These are phyloP conservation scores for Sporothrix inflata DNA, from an alignment of 2,329 filamentous ascomycete genomes.

Conservation along the genomic window DNA sequence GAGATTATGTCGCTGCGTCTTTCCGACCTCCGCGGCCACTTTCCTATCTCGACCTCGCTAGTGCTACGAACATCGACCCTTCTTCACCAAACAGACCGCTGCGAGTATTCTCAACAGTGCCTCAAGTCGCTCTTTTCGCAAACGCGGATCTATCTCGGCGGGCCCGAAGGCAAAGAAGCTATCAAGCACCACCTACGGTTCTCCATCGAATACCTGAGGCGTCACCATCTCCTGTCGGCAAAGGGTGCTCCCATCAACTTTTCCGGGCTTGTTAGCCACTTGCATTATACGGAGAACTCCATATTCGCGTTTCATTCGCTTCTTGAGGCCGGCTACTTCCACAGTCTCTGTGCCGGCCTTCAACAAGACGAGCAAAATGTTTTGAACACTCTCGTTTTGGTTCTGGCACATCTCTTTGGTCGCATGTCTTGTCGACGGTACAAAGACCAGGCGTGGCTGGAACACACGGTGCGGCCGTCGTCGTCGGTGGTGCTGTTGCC, in stretches of 20 bases:
- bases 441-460: constrained; percentile 50
- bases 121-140: constrained; percentile 71
- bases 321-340: constrained; percentile 71
- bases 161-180: constrained; percentile 67
- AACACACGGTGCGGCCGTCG: constrained; percentile 57
- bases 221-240: constrained; percentile 66
- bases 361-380: constrained; percentile 48
- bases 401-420: constrained; percentile 72
- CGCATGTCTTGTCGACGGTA: constrained; percentile 55
- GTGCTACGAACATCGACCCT: constrained; percentile 70
- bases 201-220: constrained; percentile 76
- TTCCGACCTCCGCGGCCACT: constrained; percentile 75
- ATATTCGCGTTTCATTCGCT: constrained; percentile 78
- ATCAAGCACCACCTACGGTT: constrained; percentile 78
- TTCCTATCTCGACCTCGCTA: constrained; percentile 74
- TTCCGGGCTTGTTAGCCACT: constrained; percentile 68
- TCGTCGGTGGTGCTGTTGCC: constrained; percentile 69
- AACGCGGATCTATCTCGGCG: constrained; percentile 70
- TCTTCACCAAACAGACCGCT: constrained; percentile 66
- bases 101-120: constrained; percentile 62
- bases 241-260: constrained; percentile 73
- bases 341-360: constrained; percentile 61
- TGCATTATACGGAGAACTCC: constrained; percentile 77
- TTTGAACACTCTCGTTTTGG: constrained; percentile 62
- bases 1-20: constrained; percentile 73